These are phyloP conservation scores for Elaeis guineensis DNA, from an alignment of 176 grass and related monocot genomes.

Conservation along the genomic window DNA sequence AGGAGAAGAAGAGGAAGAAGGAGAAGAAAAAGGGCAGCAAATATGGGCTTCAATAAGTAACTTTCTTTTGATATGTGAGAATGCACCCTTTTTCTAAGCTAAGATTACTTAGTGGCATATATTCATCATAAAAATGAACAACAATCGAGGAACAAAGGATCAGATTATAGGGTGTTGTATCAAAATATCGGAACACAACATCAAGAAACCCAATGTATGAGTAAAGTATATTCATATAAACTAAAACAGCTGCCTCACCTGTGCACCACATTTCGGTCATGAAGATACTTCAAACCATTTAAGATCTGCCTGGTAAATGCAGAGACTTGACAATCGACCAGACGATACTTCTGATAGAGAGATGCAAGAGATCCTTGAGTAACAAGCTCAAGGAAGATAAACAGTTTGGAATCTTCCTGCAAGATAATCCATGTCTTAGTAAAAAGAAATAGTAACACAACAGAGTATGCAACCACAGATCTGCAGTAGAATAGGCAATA, in stretches of 20 bases:
- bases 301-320: conserved; percentile 92
- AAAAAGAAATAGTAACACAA: too few species aligned
- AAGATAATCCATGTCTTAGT: neutral
- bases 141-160: too few species aligned
- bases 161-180: neutral
- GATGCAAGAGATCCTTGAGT: conserved; percentile 95
- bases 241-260: conserved; percentile 39
- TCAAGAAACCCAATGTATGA: conserved; percentile 2
- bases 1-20: too few species aligned
- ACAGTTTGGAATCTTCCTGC: conserved; percentile 88
- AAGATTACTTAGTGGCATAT: too few species aligned
- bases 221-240: conserved; percentile 1
- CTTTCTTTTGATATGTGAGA: too few species aligned
- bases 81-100: too few species aligned
- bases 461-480: too few species aligned
- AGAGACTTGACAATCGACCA: conserved; percentile 79
- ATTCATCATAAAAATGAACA: too few species aligned
- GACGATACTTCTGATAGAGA: conserved; percentile 80
- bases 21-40: too few species aligned
- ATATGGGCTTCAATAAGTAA: too few species aligned
- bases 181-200: neutral
- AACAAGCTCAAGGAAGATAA: conserved; percentile 93
- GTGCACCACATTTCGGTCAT: conserved; percentile 86
- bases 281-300: conserved; percentile 87
- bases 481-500: too few species aligned